These are phyloP conservation scores for Tetraselmis chui DNA, from an alignment of 139 green algal species.

Conservation along the genomic window DNA sequence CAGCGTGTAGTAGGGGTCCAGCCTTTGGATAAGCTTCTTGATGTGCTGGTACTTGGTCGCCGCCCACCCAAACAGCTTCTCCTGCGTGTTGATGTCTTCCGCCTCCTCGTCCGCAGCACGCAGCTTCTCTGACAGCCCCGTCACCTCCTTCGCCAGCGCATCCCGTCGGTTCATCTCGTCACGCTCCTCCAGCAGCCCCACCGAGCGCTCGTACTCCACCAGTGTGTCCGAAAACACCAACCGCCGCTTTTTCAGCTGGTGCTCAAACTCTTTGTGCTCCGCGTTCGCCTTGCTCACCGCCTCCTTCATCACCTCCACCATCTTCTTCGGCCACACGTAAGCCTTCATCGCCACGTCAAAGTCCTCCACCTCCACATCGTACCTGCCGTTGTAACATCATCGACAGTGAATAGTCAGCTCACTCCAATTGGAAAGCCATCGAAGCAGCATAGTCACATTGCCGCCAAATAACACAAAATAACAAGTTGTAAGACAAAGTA, in stretches of 20 bases:
- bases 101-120: conserved; percentile 41
- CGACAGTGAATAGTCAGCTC: no score
- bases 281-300: conserved; percentile 45
- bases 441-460: no score
- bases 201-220: conserved; percentile 12
- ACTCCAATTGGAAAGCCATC: no score
- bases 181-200: conserved; percentile 38
- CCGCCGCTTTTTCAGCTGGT: conserved; percentile 25
- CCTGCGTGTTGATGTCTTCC: conserved; percentile 65
- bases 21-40: conserved; percentile 36
- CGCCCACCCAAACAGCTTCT: conserved; percentile 66
- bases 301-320: conserved; percentile 57
- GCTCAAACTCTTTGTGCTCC: conserved; percentile 37
- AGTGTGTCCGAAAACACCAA: conserved; percentile 11
- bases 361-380: conserved; percentile 52
- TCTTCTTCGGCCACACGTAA: conserved; percentile 69
- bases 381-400: no score
- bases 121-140: conserved; percentile 39
- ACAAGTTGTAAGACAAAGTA: no score
- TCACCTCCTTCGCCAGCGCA: conserved; percentile 33
- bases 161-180: conserved; percentile 39
- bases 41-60: conserved; percentile 58
- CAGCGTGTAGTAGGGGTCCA: conserved; percentile 59
- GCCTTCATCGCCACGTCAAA: conserved; percentile 55
- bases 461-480: no score